Evolutionary conservation across 2,329 filamentous ascomycete species (phyloP), one percentile per base, ranked within the genome.

Genomic region (Neopestalotiopsis clavispora): DNA sequence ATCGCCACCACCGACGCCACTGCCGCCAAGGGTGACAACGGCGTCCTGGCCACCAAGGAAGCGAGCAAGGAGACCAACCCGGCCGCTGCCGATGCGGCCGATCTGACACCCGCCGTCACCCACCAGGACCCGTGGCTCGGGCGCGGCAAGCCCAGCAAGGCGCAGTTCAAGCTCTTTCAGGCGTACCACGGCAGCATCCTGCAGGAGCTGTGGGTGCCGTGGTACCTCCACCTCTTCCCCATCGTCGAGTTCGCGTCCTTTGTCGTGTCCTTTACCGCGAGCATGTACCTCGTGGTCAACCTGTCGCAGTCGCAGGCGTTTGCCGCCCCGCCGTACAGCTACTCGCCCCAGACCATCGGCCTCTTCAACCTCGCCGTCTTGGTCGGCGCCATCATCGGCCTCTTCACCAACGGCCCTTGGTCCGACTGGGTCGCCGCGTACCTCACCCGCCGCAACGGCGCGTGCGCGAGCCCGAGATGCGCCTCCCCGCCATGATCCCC

Each of bases 151-250:
- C 90, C 89, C 0, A 84, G 80, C 34, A 87, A 86, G 71, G 70
- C 74, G 65, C 89, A 91, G 77, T 91, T 88, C 83, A 79, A 78
- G 32, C 80, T 79, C n/a, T 88, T 82, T 75, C 85, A 87, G 69
- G 75, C 81, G 0, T 85, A 77, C 71, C 78, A 83, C 1, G 80
- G 86, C 72, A 82, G 80, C 28, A 80, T 90, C 34, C 57, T 86
- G 1, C 76, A 84, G 38, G 87, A 89, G 72, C 80, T 91, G 28
- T 89, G 85, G 84, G 83, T 88, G 7, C 90, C 89, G 0, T 90
- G 87, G 84, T 89, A 90, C 72, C 80, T 91, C 1, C 86, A 90
- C 74, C 72, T 82, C 0, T 91, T 88, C 76, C 89, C 90, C 0
- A 96, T 61, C n/a, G 59, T 67, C 66, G 66, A 67, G 66, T 67